Base-by-base conservation (phyloP, 2,329 filamentous ascomycete genomes). In the Emergomyces pasteurianus region DNA sequence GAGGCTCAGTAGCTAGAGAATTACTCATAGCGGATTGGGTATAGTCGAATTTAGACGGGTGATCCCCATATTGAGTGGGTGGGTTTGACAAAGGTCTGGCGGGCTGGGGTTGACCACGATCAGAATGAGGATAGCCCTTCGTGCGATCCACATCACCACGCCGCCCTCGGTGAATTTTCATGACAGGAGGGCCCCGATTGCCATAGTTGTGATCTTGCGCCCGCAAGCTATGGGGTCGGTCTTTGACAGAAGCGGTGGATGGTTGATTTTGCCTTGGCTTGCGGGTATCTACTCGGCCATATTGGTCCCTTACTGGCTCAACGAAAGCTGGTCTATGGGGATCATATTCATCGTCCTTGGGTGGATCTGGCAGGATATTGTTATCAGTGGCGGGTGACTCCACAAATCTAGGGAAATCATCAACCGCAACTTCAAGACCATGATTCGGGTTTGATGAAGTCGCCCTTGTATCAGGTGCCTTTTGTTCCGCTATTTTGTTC, bases 291-390 rank as follows among this genome's bases (percentile, higher is more conserved):
- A 61, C 26, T 54, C 60, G 50, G 2, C 61, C 63, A 58, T 61
- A 61, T 28, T 62, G 55, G 40, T 65, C 59, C 38, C 60, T 60
- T 38, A 62, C 58, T 14, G 65, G 65, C 54, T 68, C 64, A 34
- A 68, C 62, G 42, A 66, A 68, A 6, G 69, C 67, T 21, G 78
- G 78, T 34, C 72, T 72, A 60, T 74, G 74, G 38, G 77, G 75
- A 66, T 79, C 77, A 67, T 81, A 81, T 64, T 80, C 79, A 66
- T 80, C 75, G 59, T 79, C 76, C 2, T 67, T 70, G 10, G 72
- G 67, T 61, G 73, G 72, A 38, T 72, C 71, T 42, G 66, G 58
- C 23, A 59, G 58, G 63, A 69, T 61, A n/a, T 61, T 60, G 49
- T 42, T 47, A 31, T 67, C 65, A 3, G 34, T 42, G 2, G 47